Conservation (phyloP, 768 basidiomycete species). For the Hygrophorus russula region DNA sequence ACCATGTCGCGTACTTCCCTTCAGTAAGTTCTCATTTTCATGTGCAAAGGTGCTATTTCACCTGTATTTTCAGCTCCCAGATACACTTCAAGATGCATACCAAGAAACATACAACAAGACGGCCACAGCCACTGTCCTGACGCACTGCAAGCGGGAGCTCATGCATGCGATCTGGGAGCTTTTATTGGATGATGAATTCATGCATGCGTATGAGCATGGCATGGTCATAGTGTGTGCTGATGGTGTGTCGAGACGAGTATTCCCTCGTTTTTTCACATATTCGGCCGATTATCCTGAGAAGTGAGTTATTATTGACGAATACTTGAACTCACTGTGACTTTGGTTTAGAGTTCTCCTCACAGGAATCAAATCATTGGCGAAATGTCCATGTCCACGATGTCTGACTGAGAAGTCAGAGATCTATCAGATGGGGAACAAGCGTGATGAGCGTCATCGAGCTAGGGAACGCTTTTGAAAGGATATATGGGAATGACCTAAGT, state of each 20-base stretch:
- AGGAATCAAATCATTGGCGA: too few species aligned
- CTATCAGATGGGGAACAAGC: too few species aligned
- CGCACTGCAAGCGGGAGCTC: slow-evolving; percentile 16
- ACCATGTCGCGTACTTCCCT: slow-evolving; percentile 23
- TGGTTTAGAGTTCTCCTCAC: too few species aligned
- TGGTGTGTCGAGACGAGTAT: slow-evolving; percentile 13
- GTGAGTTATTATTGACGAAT: too few species aligned
- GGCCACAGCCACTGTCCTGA: slow-evolving; percentile 3
- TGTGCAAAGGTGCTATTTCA: neutral
- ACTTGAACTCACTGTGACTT: too few species aligned
- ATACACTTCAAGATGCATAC: slow-evolving; percentile 6
- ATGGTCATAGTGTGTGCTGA: slow-evolving; percentile 14
- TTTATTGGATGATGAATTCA: slow-evolving; percentile 14
- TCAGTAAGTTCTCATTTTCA: neutral
- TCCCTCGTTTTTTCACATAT: slow-evolving; percentile 18
- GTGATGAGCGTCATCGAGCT: too few species aligned
- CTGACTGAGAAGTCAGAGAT: too few species aligned
- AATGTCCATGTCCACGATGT: too few species aligned
- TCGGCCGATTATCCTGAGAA: too few species aligned
- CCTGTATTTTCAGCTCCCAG: slow-evolving; percentile 7
- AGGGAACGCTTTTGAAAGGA: too few species aligned
- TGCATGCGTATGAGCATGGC: slow-evolving; percentile 15
- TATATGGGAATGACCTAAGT: too few species aligned
- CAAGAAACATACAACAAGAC: neutral
- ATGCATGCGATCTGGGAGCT: slow-evolving; percentile 17